Evolutionary conservation across 331 rosid genomes (phyloP).

Genomic region (Malus hybrid): DNA sequence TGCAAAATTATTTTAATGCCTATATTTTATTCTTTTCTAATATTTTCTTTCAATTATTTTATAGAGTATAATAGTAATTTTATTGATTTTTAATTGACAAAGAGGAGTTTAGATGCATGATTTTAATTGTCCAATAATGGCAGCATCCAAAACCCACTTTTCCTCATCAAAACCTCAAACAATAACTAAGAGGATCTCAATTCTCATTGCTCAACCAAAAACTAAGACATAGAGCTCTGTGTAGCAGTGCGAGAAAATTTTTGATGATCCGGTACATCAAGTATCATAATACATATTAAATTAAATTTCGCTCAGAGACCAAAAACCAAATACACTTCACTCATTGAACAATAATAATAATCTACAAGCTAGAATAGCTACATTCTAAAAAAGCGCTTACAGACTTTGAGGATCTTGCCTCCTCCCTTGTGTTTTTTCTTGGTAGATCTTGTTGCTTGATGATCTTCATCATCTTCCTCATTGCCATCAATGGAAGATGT

Average conservation of each 20-base stretch:
- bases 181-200: background rate
- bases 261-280: too few species aligned
- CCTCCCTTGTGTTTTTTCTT: slow-evolving; percentile 24
- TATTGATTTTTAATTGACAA: too few species aligned
- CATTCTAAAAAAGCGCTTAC: slow-evolving; percentile 59
- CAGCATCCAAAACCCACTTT: too few species aligned
- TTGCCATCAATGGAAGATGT: slow-evolving; percentile 31
- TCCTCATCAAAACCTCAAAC: too few species aligned
- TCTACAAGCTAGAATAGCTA: background rate
- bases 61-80: too few species aligned
- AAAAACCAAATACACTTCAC: background rate
- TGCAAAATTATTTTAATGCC: too few species aligned
- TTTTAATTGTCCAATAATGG: too few species aligned
- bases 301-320: background rate
- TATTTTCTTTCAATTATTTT: too few species aligned
- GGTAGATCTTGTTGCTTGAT: slow-evolving; percentile 17
- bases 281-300: background rate
- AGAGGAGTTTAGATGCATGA: too few species aligned
- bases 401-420: slow-evolving; percentile 56
- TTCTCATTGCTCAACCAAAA: background rate
- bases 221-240: background rate
- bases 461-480: background rate
- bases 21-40: too few species aligned
- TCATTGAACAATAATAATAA: background rate
- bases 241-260: background rate